A percentile compares a stretch with the other conserved stretches of the same genome.
These are phyloP conservation scores for Botryotinia calthae DNA, from an alignment of 2,329 filamentous ascomycete genomes.

Conservation along the genomic window DNA sequence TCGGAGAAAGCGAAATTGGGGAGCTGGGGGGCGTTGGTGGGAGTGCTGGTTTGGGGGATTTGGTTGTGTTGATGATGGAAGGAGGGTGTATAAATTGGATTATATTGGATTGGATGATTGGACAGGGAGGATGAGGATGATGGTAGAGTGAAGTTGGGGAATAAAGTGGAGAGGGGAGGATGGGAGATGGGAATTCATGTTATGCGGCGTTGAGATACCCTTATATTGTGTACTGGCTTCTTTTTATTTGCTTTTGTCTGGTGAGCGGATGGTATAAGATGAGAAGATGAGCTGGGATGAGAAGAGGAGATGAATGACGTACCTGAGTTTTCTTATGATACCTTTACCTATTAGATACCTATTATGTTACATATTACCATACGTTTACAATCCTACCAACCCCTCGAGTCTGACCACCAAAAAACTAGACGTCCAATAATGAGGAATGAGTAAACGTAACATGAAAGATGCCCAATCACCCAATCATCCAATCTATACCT, in stretches of 20 bases:
- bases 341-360: constrained; percentile 7
- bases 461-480: too few relatives aligned
- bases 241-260: background rate
- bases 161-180: background rate
- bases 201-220: constrained; percentile 12
- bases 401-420: too few relatives aligned
- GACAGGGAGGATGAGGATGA: background rate
- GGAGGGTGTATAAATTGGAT: background rate
- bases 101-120: background rate
- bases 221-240: background rate
- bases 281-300: too few relatives aligned
- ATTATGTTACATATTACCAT: background rate
- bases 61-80: constrained; percentile 24
- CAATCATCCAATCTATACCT: too few relatives aligned
- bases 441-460: too few relatives aligned
- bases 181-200: background rate
- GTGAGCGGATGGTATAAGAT: background rate
- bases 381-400: too few relatives aligned
- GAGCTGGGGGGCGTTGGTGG: constrained; percentile 35
- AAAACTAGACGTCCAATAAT: too few relatives aligned
- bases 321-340: background rate
- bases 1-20: constrained; percentile 18
- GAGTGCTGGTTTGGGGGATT: constrained; percentile 34
- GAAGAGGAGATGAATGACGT: background rate
- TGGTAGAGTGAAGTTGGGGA: too few relatives aligned